Base-by-base conservation (phyloP, 2,329 filamentous ascomycete species). In the Botrytis porri region DNA sequence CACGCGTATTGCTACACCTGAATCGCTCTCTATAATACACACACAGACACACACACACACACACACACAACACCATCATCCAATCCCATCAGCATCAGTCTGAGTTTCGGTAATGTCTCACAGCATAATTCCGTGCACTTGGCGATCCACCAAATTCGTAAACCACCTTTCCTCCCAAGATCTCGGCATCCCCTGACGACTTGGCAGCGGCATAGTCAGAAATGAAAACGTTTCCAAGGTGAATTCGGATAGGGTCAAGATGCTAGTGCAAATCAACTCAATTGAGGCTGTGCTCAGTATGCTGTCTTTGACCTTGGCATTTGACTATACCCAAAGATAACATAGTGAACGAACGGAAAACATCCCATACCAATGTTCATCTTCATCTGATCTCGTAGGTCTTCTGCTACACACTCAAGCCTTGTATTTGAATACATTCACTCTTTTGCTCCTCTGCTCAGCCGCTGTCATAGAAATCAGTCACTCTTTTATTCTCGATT, bases 141-240 rank as follows among this genome's bases (percentile, higher is more conserved):
- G 70, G 70, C 70, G 51, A 72, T 67, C 61, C 70, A 72, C 62
- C 45, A 39, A 71, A 72, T 67, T 60, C 14, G 48, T 59, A 66
- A 59, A 72, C 14, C 29, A 72, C 25, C 60, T 71, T 57, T 59
- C 25, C 62, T 72, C 32, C 70, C 70, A 72, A 72, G 70, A 72
- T 67, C 70, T 72, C 51, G 70, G 70, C 70, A 67, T 67, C 70
- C 62, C 70, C 70, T 72, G 54, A 67, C 2, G 35, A 45, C 48
- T 72, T 59, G 51, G 62, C 43, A 43, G n/a, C 32, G 45, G 43
- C 57, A 69, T 48, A 57, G 41, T 64, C 12, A 41, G 59, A 71
- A 71, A 64, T 63, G 60, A 71, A 51, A 66, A 54, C 35, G 48
- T 41, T 29, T 32, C 22, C 32, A 22, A 16, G 43, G 43, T 39